Evolutionary conservation across 768 basidiomycete genomes (phyloP).

Genomic region (Inosperma sp.): DNA sequence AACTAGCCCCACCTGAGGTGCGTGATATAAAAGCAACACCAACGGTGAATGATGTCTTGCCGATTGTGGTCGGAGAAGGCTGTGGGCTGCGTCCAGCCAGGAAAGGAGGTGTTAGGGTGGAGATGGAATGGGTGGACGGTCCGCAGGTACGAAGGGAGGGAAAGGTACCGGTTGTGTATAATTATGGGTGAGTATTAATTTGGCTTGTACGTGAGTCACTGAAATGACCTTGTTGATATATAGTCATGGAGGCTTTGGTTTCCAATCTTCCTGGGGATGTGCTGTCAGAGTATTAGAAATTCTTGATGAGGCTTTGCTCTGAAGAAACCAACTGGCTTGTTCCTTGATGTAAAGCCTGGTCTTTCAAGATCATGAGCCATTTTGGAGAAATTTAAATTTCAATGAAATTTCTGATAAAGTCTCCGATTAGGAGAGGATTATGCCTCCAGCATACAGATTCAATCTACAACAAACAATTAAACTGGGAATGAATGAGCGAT

Average conservation of each 20-base stretch:
- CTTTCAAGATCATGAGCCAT: too few species aligned
- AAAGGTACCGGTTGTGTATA: slow-evolving; percentile 27
- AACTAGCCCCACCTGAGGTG: slow-evolving; percentile 52
- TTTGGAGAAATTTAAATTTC: too few species aligned
- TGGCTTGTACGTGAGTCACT: background rate
- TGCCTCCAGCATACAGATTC: too few species aligned
- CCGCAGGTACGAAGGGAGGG: slow-evolving; percentile 18
- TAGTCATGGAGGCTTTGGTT: slow-evolving; percentile 65
- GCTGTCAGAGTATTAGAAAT: slow-evolving; percentile 42
- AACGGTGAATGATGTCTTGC: slow-evolving; percentile 45
- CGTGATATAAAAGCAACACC: slow-evolving; percentile 35
- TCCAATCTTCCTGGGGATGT: slow-evolving; percentile 63
- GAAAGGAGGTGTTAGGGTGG: slow-evolving; percentile 58
- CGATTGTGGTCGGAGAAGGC: slow-evolving; percentile 48
- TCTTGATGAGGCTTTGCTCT: slow-evolving; percentile 18
- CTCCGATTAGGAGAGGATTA: too few species aligned
- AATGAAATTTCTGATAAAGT: too few species aligned
- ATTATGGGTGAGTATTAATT: slow-evolving; percentile 31
- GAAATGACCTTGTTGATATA: background rate
- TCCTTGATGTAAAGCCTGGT: too few species aligned
- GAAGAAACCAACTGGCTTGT: too few species aligned
- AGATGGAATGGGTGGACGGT: slow-evolving; percentile 41
- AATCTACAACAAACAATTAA: too few species aligned
- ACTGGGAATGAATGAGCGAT: too few species aligned
- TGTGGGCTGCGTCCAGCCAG: slow-evolving; percentile 53